These are phyloP conservation scores for Pythium myriotylum DNA, from an alignment of 352 stramenopile species.

Conservation along the genomic window DNA sequence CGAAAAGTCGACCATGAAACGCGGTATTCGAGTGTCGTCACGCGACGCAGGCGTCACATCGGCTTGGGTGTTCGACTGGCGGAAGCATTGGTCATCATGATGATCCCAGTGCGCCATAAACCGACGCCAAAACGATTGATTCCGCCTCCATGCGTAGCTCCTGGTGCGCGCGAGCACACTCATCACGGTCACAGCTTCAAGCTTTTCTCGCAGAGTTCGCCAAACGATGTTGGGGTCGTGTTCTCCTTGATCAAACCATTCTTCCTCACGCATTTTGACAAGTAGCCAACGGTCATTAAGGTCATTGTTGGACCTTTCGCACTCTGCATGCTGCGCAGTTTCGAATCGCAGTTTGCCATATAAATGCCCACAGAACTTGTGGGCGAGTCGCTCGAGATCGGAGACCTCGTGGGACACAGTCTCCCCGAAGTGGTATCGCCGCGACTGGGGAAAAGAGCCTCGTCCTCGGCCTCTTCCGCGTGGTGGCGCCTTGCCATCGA, in stretches of 20 bases:
- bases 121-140: constrained; percentile 15
- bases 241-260: neutral
- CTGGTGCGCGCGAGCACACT: constrained; percentile 19
- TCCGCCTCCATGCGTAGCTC: constrained; percentile 19
- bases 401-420: neutral
- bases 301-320: neutral
- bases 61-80: neutral
- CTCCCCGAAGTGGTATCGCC: neutral
- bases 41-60: neutral
- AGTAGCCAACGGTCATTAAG: constrained; percentile 5
- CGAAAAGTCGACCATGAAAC: constrained; percentile 46
- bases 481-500: too few relatives aligned
- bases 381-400: constrained; percentile 2
- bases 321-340: neutral
- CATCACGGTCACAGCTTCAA: constrained; percentile 22
- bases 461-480: neutral
- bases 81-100: too few relatives aligned
- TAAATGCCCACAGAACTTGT: constrained; percentile 12
- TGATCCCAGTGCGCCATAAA: neutral
- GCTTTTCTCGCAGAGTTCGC: constrained; percentile 15
- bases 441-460: constrained; percentile 9
- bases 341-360: neutral
- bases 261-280: constrained; percentile 4
- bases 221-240: neutral
- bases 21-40: constrained; percentile 30